Evolutionary conservation across 352 stramenopile species (phyloP).

Genomic region (Globisporangium sylvaticum): DNA sequence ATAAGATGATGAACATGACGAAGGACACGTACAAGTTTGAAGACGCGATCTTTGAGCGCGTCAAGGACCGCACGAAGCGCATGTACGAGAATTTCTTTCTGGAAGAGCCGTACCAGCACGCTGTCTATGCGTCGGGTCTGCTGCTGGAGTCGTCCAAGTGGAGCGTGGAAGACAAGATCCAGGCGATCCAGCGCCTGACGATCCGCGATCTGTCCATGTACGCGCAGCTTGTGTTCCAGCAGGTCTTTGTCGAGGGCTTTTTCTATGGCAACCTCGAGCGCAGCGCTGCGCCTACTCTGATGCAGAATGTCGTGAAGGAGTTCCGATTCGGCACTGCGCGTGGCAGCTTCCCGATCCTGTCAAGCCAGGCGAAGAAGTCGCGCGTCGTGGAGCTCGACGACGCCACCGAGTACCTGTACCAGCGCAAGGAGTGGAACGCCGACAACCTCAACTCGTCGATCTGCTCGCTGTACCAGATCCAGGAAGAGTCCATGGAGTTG

Average conservation of each 20-base stretch:
- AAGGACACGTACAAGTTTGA: constrained; percentile 49
- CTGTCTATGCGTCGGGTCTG: constrained; percentile 69
- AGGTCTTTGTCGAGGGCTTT: constrained; percentile 68
- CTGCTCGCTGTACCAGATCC: constrained; percentile 51
- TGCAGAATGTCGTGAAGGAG: constrained; percentile 40
- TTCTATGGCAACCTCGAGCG: constrained; percentile 69
- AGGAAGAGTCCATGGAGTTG: constrained; percentile 29
- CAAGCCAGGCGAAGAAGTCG: constrained; percentile 40
- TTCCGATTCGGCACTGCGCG: constrained; percentile 29
- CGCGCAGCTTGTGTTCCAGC: constrained; percentile 55
- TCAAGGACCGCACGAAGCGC: constrained; percentile 82
- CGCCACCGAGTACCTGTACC: constrained; percentile 44
- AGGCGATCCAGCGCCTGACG: constrained; percentile 55
- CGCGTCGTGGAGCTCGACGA: constrained; percentile 57
- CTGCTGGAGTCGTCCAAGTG: constrained; percentile 75
- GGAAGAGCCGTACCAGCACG: constrained; percentile 90
- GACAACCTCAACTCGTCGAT: constrained; percentile 59
- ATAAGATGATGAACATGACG: constrained; percentile 45
- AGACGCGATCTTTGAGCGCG: constrained; percentile 66
- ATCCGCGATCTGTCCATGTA: constrained; percentile 49
- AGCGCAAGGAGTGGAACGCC: constrained; percentile 52
- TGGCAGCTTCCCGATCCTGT: constrained; percentile 38
- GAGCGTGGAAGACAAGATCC: constrained; percentile 85
- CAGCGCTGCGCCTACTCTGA: constrained; percentile 22
- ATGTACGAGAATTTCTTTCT: constrained; percentile 88